Percentiles rank a stretch among this genome's conserved stretches.
Conservation (phyloP, 106 monocot species). For the Hemerocallis citrina region DNA sequence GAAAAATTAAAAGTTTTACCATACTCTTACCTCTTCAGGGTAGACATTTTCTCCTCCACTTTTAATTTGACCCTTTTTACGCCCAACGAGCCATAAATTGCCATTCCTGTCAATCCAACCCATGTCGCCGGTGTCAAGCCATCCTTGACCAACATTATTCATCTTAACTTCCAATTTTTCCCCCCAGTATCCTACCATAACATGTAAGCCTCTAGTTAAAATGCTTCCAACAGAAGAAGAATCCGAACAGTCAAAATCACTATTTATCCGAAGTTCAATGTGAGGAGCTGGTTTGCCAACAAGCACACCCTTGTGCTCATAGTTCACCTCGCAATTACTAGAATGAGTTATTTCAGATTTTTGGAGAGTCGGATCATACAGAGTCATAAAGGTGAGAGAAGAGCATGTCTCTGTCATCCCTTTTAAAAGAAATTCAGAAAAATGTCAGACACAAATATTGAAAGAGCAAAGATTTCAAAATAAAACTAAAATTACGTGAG, state of each 20-base stretch:
- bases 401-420: slow-evolving; percentile 95
- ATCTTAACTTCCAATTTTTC: not conserved
- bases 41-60: slow-evolving; percentile 94
- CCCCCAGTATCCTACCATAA: slow-evolving; percentile 79
- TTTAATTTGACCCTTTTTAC: slow-evolving; percentile 67
- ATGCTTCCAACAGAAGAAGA: slow-evolving; percentile 42
- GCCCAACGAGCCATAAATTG: slow-evolving; percentile 73
- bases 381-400: slow-evolving; percentile 71
- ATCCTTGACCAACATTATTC: slow-evolving; percentile 17
- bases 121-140: slow-evolving; percentile 84
- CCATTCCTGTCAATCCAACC: slow-evolving; percentile 77
- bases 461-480: no score
- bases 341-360: slow-evolving; percentile 4
- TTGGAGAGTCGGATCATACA: slow-evolving; percentile 28
- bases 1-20: not conserved
- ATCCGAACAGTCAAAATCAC: not conserved
- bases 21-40: slow-evolving; percentile 77
- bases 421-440: slow-evolving; percentile 9
- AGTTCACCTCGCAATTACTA: not conserved
- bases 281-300: slow-evolving; percentile 83
- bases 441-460: slow-evolving; percentile 3
- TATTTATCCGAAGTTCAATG: slow-evolving; percentile 50
- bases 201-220: slow-evolving; percentile 80
- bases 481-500: no score
- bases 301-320: slow-evolving; percentile 31